These are phyloP conservation scores for Podila epicladia DNA, from an alignment of 192 early-diverging fungal species.

Conservation along the genomic window DNA sequence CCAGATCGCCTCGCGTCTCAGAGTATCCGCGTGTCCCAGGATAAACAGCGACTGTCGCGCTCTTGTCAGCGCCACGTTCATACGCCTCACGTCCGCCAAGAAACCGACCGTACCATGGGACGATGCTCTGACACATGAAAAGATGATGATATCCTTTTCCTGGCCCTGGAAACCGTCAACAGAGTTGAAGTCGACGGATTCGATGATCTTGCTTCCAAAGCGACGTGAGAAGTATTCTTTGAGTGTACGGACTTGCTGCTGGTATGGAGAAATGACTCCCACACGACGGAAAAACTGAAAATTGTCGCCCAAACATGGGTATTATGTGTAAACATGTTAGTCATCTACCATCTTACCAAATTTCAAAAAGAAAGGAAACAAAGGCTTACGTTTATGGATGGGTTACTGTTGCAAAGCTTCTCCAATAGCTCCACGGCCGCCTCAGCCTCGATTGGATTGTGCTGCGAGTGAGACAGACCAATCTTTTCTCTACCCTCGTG, in stretches of 20 bases:
- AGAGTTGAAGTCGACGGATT: slow-evolving; percentile 91
- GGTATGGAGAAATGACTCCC: slow-evolving; percentile 95
- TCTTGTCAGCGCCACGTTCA: slow-evolving; percentile 93
- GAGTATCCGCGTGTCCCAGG: slow-evolving; percentile 73
- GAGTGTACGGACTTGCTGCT: slow-evolving; percentile 81
- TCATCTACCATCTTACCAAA: not conserved
- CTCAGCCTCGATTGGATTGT: slow-evolving; percentile 81
- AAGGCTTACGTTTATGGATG: slow-evolving; percentile 57
- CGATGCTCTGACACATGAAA: slow-evolving; percentile 90
- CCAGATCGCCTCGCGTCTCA: slow-evolving; percentile 77
- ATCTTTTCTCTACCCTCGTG: slow-evolving; percentile 69
- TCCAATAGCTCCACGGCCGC: slow-evolving; percentile 79
- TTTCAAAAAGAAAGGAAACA: not conserved
- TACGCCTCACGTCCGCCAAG: slow-evolving; percentile 81
- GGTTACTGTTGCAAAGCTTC: slow-evolving; percentile 66
- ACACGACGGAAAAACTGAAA: slow-evolving; percentile 71
- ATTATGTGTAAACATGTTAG: not conserved
- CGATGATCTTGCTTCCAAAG: slow-evolving; percentile 71
- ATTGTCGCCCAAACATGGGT: no score
- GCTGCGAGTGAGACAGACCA: slow-evolving; percentile 73
- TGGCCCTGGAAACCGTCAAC: slow-evolving; percentile 98
- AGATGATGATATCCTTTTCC: slow-evolving; percentile 97
- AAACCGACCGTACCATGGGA: slow-evolving; percentile 77
- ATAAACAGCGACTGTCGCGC: slow-evolving; percentile 87
- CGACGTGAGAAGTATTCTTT: slow-evolving; percentile 67